Base-by-base conservation (phyloP, 75 land plant species). In the Selaginella moellendorffii region DNA sequence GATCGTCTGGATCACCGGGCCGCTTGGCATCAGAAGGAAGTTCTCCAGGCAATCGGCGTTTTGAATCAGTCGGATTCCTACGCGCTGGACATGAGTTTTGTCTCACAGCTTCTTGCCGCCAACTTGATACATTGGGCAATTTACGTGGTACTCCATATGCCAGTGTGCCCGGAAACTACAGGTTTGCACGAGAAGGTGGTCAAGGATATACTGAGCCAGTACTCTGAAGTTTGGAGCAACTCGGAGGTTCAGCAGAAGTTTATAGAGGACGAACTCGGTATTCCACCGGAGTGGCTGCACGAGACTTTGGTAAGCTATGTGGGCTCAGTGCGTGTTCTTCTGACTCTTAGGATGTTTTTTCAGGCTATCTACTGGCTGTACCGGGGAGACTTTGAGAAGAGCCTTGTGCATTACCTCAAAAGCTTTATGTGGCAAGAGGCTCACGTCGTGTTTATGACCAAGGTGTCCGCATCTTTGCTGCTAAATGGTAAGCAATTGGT, bases 121-220 rank as follows among this genome's bases (percentile, higher is more conserved):
- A 90, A 96, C 53, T 75, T 78, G 26, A 81, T 84, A 53, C 96
- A 95, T 46, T 95, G 99, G 99, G 99, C 96, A 18, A 75, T 95
- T 51, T 95, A 95, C 76, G 90, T 84, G 26, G 76, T 77, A 19
- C 79, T 89, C 52, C 90, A 95, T 71, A 86, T 95, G 85, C 85
- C 93, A 0, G 65, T 66, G 2, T 56, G 53, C 67, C 69, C 71
- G 0, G 81, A 83, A 65, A 73, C 70, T 63, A 89, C 89, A 27
- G 78, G 72, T 28, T 67, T 95, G 24, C 96, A 89, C 12, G 83
- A 82, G 61, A 82, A 71, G 59, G 65, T 88, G 14, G 83, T 89
- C 12, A 82, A 81, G 61, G 99, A 95, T 71, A 82, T 95, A 9
- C 68, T 95, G 61, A 74, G 71, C 60, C 96, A 86, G 46, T 84